Percentiles rank a stretch among this genome's conserved stretches.
phyloP scores from a whole-genome alignment of 352 stramenopile genomes.

The Phytophthora tubulina region DNA sequence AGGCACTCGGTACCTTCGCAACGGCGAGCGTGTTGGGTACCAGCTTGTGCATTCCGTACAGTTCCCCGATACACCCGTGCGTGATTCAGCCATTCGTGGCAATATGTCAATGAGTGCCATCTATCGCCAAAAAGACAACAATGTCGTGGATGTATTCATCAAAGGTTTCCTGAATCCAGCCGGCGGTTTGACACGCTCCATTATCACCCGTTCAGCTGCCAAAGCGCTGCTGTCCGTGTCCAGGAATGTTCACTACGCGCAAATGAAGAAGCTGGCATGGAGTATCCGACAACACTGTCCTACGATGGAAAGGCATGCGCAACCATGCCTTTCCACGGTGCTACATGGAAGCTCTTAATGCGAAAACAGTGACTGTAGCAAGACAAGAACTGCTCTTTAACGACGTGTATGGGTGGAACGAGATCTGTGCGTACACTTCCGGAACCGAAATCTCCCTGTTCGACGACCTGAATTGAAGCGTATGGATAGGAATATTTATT shows the following conservation, averaged over 20 bases:
- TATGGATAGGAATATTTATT: conserved; percentile 13
- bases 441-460: conserved; percentile 41
- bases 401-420: conserved; percentile 42
- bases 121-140: conserved; percentile 45
- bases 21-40: conserved; percentile 57
- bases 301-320: conserved; percentile 18
- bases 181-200: conserved; percentile 39
- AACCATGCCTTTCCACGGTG: conserved; percentile 30
- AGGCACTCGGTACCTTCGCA: conserved; percentile 43
- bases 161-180: conserved; percentile 44
- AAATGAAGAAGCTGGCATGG: conserved; percentile 52
- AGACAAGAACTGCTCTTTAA: conserved; percentile 35
- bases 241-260: conserved; percentile 40
- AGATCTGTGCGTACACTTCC: conserved; percentile 32
- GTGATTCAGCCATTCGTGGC: conserved; percentile 39
- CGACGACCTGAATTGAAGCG: conserved; percentile 35
- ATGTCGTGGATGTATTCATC: conserved; percentile 54
- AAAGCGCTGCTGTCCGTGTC: conserved; percentile 38
- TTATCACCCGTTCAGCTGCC: conserved; percentile 40
- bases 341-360: conserved; percentile 24
- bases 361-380: conserved; percentile 27
- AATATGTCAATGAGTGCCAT: conserved; percentile 60
- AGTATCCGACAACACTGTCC: conserved; percentile 32
- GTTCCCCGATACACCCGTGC: conserved; percentile 38
- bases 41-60: conserved; percentile 63